Conservation (phyloP, 352 stramenopile genomes). For the Globisporangium camurandrum region DNA sequence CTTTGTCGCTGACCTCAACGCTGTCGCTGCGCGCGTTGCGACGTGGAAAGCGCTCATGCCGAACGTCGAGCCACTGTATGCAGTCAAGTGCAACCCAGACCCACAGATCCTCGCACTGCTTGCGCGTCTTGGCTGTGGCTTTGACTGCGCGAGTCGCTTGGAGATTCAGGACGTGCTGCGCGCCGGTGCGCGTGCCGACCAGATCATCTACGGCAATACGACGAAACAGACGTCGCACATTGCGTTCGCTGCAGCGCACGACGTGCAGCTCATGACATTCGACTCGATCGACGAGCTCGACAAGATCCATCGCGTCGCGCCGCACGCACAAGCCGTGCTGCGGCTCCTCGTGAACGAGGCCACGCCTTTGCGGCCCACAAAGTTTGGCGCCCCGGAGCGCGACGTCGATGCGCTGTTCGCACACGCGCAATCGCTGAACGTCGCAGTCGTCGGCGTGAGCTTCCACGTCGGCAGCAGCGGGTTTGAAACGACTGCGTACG, state of each 20-base stretch:
- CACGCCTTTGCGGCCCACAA: no score
- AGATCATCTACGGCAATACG: constrained; percentile 95
- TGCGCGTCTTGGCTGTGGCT: constrained; percentile 64
- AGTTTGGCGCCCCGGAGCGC: constrained; percentile 91
- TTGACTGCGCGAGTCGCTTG: constrained; percentile 88
- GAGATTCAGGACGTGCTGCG: constrained; percentile 86
- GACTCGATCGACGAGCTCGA: constrained; percentile 89
- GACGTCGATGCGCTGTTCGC: constrained; percentile 80
- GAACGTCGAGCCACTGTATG: constrained; percentile 89
- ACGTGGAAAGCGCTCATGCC: constrained; percentile 74
- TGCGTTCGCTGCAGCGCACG: constrained; percentile 58
- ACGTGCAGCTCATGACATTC: constrained; percentile 90
- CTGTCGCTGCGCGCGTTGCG: constrained; percentile 64
- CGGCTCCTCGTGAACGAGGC: constrained; percentile 92
- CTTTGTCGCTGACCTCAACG: constrained; percentile 80
- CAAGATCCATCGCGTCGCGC: constrained; percentile 88
- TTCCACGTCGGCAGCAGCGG: constrained; percentile 94
- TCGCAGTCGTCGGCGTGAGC: constrained; percentile 87
- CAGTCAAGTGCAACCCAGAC: constrained; percentile 95
- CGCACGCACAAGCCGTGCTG: constrained; percentile 77
- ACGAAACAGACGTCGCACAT: constrained; percentile 92
- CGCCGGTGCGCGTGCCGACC: constrained; percentile 36
- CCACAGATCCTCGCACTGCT: constrained; percentile 52
- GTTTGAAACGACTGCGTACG: constrained; percentile 86
- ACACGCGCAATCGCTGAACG: constrained; percentile 68